Percentiles rank a stretch among this genome's conserved stretches.
phyloP scores from a whole-genome alignment of 225 moss, liverwort and hornwort species.

The Physcomitrellopsis africana region DNA sequence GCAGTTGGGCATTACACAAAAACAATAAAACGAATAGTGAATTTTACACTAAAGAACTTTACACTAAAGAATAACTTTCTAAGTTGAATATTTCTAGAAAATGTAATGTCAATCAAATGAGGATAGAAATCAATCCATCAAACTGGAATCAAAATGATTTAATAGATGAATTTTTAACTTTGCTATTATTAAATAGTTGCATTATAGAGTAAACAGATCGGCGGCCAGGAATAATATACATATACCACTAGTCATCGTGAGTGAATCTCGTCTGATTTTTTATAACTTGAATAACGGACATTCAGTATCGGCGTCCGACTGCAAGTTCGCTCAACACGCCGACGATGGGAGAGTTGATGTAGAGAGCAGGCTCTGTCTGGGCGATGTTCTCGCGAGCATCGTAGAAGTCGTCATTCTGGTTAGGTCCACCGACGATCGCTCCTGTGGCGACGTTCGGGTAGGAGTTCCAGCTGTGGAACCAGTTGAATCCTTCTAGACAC shows the following conservation, averaged over 20 bases:
- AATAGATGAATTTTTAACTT: too few species aligned
- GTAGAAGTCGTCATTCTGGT: slow-evolving; percentile 39
- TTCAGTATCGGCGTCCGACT: slow-evolving; percentile 17
- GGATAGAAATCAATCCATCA: too few species aligned
- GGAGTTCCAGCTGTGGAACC: slow-evolving; percentile 34
- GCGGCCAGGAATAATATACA: slow-evolving; percentile 18
- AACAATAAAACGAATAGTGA: too few species aligned
- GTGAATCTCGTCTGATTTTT: slow-evolving; percentile 20
- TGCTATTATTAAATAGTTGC: too few species aligned
- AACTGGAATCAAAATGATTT: too few species aligned
- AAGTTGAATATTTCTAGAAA: too few species aligned
- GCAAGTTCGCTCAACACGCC: slow-evolving; percentile 39
- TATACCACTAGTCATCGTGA: not conserved
- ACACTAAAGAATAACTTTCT: too few species aligned
- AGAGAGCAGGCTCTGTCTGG: slow-evolving; percentile 42
- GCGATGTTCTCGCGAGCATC: slow-evolving; percentile 43
- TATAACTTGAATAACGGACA: not conserved
- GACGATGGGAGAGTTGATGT: slow-evolving; percentile 47
- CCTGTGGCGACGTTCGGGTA: slow-evolving; percentile 36
- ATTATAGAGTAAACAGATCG: too few species aligned
- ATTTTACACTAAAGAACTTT: too few species aligned
- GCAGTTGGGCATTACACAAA: too few species aligned
- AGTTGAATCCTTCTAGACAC: slow-evolving; percentile 42
- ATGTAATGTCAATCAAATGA: too few species aligned
- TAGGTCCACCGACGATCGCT: slow-evolving; percentile 42